A percentile compares a stretch with the other conserved stretches of the same genome.
Conservation (phyloP, 305 asterid genomes). For the Euphrasia arctica region DNA sequence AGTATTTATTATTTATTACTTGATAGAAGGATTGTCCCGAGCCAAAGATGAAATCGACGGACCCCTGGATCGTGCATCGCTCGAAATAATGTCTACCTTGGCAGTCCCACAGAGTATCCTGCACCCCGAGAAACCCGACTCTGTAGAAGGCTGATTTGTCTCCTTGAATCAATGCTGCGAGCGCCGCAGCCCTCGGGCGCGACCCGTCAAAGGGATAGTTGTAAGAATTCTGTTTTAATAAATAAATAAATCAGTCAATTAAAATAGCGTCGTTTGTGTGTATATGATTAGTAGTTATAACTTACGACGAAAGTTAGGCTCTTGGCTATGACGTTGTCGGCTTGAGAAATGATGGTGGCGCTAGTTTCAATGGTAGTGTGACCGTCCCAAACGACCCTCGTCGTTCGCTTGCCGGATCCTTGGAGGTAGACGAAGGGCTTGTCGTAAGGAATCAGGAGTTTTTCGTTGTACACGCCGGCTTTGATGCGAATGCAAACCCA, state of each 20-base stretch:
- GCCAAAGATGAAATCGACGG: constrained; percentile 70
- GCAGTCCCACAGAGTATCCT: constrained; percentile 69
- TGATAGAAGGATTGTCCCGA: constrained; percentile 57
- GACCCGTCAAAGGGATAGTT: constrained; percentile 29
- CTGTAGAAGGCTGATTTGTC: constrained; percentile 41
- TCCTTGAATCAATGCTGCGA: constrained; percentile 51
- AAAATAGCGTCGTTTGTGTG: background rate
- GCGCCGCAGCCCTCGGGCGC: constrained; percentile 29
- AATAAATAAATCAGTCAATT: background rate
- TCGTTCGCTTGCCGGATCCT: constrained; percentile 45
- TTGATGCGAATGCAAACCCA: background rate
- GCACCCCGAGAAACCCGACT: constrained; percentile 48
- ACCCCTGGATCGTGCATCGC: constrained; percentile 47
- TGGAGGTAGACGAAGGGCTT: constrained; percentile 48
- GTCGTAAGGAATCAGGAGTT: constrained; percentile 39
- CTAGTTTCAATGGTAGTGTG: constrained; percentile 33
- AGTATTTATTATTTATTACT: constrained; percentile 29
- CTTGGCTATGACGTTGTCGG: constrained; percentile 49
- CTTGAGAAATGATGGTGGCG: constrained; percentile 58
- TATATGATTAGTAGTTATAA: background rate
- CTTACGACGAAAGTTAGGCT: constrained; percentile 55
- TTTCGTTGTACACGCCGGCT: constrained; percentile 42
- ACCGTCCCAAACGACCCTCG: constrained; percentile 45
- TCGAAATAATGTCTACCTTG: constrained; percentile 57
- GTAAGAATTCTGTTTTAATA: constrained; percentile 47